Evolutionary conservation across 441 rosid species (phyloP).

Genomic region (Omphalea diandra): DNA sequence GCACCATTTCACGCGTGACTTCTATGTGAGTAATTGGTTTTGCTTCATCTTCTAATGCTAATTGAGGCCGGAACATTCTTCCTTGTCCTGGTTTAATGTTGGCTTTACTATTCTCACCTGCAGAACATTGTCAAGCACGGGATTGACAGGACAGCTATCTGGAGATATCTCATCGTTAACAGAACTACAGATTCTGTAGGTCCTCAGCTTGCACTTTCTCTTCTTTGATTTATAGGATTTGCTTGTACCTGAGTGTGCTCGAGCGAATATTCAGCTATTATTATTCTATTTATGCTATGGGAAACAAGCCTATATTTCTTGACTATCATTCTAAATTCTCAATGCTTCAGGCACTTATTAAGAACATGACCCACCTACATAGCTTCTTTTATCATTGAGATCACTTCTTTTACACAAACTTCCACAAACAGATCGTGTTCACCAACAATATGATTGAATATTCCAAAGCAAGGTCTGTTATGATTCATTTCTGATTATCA

Average conservation of each 20-base stretch:
- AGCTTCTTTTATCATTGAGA: neutral
- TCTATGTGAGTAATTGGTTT: slow-evolving; percentile 47
- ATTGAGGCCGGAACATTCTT: slow-evolving; percentile 6
- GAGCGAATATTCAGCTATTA: too few relatives aligned
- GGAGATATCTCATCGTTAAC: slow-evolving; percentile 51
- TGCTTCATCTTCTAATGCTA: slow-evolving; percentile 7
- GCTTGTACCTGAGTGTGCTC: too few relatives aligned
- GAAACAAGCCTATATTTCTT: neutral
- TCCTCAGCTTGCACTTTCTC: slow-evolving; percentile 7
- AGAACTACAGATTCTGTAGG: slow-evolving; percentile 66
- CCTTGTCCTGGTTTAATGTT: neutral
- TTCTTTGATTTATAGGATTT: neutral
- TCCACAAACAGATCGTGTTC: neutral
- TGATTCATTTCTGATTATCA: slow-evolving; percentile 8
- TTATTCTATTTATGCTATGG: neutral
- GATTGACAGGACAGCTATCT: slow-evolving; percentile 52
- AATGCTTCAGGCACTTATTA: neutral
- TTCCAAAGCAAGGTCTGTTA: neutral
- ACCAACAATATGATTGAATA: neutral
- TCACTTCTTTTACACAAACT: neutral
- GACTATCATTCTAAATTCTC: neutral
- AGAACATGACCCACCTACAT: neutral
- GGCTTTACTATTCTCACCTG: slow-evolving; percentile 21
- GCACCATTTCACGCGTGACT: slow-evolving; percentile 50
- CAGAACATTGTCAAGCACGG: slow-evolving; percentile 58